Evolutionary conservation across 208 protist genomes (phyloP), one percentile per base, ranked within the genome.

Genomic region (Naegleria fowleri): DNA sequence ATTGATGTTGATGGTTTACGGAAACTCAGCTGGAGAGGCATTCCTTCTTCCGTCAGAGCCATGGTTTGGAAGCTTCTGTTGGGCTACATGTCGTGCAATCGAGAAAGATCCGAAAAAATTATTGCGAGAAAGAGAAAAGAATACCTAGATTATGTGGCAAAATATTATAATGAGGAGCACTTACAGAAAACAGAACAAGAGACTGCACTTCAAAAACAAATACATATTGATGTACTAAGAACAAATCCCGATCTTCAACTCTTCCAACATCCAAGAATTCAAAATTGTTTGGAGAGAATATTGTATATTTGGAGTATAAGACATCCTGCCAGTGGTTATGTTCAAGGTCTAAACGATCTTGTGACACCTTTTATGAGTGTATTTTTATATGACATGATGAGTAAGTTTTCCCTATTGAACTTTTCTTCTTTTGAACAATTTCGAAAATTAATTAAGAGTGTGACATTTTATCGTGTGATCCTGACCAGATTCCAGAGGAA

Each of bases 291-390:
- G 39, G 95, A 98, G 93, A 94, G 96, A 4, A 94, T 97, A 38
- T 93, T 98, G n/a, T 98, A 97, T 89, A 95, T 98, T 55, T 98
- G 97, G 96, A 94, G 96, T 0, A 89, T 98, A 38, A 95, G 96
- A 51, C 97, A 98, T 94, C 97, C 97, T 5, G 97, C 97, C 0
- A 96, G 94, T 87, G 97, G 97, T 36, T 98, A 98, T 92, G 97
- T 98, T 85, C 96, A 98, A 94, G 97, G 97, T 36, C 97, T 98
- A 92, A 98, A 98, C 88, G 97, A 98, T 93, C 89, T 98, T 48
- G 92, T 97, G 0, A 94, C 95, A 55, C 97, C 97, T 0, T 98
- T 98, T 91, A 94, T 98, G 91, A 94, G 93, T 59, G 96, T 97
- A 7, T 96, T 97, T 43, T 85, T 97, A n/a, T 90, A 93, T 19